A percentile compares a stretch with the other conserved stretches of the same genome.
These are phyloP conservation scores for Binderoboletus segoi DNA, from an alignment of 1,284 basidiomycete species.

Conservation along the genomic window DNA sequence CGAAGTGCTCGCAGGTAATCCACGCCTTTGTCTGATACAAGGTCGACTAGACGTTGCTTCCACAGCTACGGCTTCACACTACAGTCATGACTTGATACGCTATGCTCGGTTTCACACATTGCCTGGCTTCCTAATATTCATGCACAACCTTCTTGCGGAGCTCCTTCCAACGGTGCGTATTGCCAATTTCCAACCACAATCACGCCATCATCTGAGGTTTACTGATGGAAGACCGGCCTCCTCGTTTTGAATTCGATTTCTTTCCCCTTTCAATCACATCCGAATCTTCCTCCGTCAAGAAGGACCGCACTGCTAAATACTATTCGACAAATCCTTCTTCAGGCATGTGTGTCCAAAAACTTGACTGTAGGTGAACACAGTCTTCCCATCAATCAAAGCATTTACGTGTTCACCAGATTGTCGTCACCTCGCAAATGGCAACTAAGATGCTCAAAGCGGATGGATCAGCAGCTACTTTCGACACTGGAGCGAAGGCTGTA, in stretches of 20 bases:
- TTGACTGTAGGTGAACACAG: conserved; percentile 48
- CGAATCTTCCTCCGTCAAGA: conserved; percentile 39
- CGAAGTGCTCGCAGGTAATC: conserved; percentile 44
- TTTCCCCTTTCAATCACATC: conserved; percentile 59
- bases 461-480: conserved; percentile 63
- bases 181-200: conserved; percentile 16
- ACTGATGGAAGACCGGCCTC: conserved; percentile 46
- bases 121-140: conserved; percentile 58
- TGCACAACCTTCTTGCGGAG: conserved; percentile 53
- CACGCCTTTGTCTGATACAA: conserved; percentile 15
- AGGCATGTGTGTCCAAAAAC: conserved; percentile 48
- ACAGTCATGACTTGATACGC: conserved; percentile 28
- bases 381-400: not conserved
- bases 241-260: conserved; percentile 68
- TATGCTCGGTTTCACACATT: conserved; percentile 45
- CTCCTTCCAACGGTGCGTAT: conserved; percentile 49
- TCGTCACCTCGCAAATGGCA: conserved; percentile 67
- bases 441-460: conserved; percentile 66
- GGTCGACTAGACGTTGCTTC: conserved; percentile 14
- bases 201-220: conserved; percentile 6
- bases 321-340: conserved; percentile 55
- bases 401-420: conserved; percentile 44
- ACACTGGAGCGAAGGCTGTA: conserved; percentile 59
- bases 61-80: conserved; percentile 26
- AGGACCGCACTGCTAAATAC: conserved; percentile 50